phyloP scores from a whole-genome alignment of 345 rosid species.

The Dipteronia dyeriana region DNA sequence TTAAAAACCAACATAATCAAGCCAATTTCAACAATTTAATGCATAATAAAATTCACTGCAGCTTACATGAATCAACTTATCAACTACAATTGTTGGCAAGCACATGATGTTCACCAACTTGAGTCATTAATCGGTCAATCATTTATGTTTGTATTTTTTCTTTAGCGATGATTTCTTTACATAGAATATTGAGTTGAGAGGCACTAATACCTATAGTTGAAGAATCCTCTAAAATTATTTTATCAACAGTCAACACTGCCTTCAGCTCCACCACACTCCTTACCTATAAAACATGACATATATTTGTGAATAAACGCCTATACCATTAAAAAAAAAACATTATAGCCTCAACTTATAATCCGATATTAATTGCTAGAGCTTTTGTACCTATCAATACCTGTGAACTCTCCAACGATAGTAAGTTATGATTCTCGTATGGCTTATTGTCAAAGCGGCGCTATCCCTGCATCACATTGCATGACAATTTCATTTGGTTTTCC shows the following conservation, averaged over 20 bases:
- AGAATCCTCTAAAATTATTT: neutral
- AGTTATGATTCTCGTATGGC: too few relatives aligned
- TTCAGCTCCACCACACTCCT: neutral
- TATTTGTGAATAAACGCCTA: neutral
- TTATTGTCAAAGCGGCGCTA: too few relatives aligned
- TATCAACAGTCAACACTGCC: neutral
- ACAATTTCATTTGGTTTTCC: too few relatives aligned
- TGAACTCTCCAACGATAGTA: too few relatives aligned
- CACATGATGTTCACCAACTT: conserved; percentile 8
- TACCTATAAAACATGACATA: neutral
- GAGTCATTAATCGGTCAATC: neutral
- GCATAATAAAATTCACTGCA: neutral
- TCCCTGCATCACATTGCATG: too few relatives aligned
- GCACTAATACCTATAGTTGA: neutral
- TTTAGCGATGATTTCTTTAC: neutral
- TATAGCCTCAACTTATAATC: neutral
- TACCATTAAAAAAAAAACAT: neutral
- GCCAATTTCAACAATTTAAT: neutral
- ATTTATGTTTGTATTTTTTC: neutral
- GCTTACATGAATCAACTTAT: conserved; percentile 8
- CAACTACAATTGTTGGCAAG: neutral
- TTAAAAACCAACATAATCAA: neutral
- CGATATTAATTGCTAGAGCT: neutral
- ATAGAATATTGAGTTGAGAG: neutral
- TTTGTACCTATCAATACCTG: neutral